These are phyloP conservation scores for Pulveroboletus sp. DNA, from an alignment of 768 basidiomycete genomes.

Conservation along the genomic window DNA sequence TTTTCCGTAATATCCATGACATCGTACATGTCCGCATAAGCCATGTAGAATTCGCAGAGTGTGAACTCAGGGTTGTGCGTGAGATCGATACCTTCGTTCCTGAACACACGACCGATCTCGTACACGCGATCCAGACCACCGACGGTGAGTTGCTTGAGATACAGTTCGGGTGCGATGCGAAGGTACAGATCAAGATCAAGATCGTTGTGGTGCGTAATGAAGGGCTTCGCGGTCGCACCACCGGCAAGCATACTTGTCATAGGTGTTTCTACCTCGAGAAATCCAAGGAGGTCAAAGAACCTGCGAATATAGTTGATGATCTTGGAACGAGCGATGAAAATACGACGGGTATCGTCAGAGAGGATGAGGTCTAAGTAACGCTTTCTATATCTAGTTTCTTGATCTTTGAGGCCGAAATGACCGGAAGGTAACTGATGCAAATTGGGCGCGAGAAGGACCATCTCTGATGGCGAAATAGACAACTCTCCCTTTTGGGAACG, in stretches of 20 bases:
- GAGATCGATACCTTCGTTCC: constrained; percentile 97
- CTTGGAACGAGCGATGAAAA: constrained; percentile 86
- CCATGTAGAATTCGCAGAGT: constrained; percentile 99
- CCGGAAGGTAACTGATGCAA: constrained; percentile 92
- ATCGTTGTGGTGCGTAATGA: constrained; percentile 98
- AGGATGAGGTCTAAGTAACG: constrained; percentile 98
- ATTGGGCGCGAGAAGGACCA: constrained; percentile 91
- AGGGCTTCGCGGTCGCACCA: constrained; percentile 98
- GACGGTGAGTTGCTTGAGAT: constrained; percentile 95
- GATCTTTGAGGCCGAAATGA: constrained; percentile 95
- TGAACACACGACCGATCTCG: constrained; percentile 97
- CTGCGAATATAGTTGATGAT: constrained; percentile 92
- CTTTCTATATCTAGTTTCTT: constrained; percentile 97
- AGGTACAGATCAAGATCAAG: constrained; percentile 95
- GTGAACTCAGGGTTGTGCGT: constrained; percentile 99
- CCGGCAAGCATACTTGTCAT: constrained; percentile 97
- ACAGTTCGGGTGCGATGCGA: constrained; percentile 96
- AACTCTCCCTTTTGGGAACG: constrained; percentile 96
- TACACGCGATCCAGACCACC: constrained; percentile 97
- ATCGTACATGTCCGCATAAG: constrained; percentile 99
- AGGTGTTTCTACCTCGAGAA: constrained; percentile 98
- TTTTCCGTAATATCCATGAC: constrained; percentile 95
- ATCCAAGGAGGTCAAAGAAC: constrained; percentile 87
- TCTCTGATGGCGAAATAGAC: constrained; percentile 77
- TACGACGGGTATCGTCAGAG: constrained; percentile 82